Conservation (phyloP, 305 asterid genomes). For the Plantago coronopus region DNA sequence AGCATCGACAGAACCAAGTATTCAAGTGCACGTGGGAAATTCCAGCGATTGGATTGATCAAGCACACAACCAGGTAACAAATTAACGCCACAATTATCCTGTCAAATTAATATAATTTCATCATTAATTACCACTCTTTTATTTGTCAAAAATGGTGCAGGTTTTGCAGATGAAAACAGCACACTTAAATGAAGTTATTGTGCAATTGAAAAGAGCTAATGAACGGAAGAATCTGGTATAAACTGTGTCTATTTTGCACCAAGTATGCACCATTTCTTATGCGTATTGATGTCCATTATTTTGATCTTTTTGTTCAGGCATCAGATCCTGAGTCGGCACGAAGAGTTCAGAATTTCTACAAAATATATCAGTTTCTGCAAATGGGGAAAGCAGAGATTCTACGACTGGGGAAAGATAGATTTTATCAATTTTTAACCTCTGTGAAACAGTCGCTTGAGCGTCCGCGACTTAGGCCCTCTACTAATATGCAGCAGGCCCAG, state of each 20-base stretch:
- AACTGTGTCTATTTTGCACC: background rate
- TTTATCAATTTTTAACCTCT: slow-evolving; percentile 17
- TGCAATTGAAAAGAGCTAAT: slow-evolving; percentile 13
- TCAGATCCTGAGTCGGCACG: slow-evolving; percentile 16
- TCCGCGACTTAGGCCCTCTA: slow-evolving; percentile 21
- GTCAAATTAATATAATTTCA: no score
- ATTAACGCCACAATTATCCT: background rate
- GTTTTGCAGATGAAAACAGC: slow-evolving; percentile 27
- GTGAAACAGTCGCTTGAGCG: slow-evolving; percentile 4
- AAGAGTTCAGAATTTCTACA: slow-evolving; percentile 19
- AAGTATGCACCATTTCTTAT: no score
- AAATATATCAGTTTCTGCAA: slow-evolving; percentile 21
- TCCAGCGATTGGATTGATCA: slow-evolving; percentile 35
- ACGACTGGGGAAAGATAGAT: slow-evolving; percentile 23
- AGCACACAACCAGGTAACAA: slow-evolving; percentile 31
- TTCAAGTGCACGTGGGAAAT: slow-evolving; percentile 29
- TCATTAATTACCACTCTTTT: no score
- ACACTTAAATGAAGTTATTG: slow-evolving; percentile 21
- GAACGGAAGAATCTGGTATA: slow-evolving; percentile 31
- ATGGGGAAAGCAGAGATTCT: slow-evolving; percentile 28
- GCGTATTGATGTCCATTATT: no score
- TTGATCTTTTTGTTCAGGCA: slow-evolving; percentile 9
- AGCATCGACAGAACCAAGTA: slow-evolving; percentile 26
- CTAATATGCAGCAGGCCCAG: background rate
- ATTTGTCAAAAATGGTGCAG: no score